Evolutionary conservation across 2,329 filamentous ascomycete genomes (phyloP).

Genomic region (Emericellopsis atlantica): DNA sequence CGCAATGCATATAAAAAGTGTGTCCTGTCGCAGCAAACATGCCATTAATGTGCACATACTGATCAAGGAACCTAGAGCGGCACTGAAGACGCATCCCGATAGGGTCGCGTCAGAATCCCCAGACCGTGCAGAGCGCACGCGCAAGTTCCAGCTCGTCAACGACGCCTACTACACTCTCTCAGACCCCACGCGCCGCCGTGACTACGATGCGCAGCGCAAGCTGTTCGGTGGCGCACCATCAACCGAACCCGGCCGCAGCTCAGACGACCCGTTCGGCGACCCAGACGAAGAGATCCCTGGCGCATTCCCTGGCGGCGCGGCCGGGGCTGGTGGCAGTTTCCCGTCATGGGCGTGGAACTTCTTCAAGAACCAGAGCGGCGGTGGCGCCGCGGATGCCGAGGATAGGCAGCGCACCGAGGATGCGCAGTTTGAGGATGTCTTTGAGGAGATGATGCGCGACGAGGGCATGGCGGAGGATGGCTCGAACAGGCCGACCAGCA

Average conservation of each 20-base stretch:
- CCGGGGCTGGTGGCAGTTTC: conserved; percentile 23
- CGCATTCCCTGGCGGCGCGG: conserved; percentile 26
- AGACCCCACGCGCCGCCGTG: conserved; percentile 60
- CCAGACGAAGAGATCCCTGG: conserved; percentile 27
- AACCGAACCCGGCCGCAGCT: conserved; percentile 3
- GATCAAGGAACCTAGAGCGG: conserved; percentile 43
- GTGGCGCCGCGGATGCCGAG: conserved; percentile 12
- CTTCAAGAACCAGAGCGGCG: conserved; percentile 23
- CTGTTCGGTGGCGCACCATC: conserved; percentile 10
- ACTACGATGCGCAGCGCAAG: conserved; percentile 63
- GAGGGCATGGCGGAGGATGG: conserved; percentile 68
- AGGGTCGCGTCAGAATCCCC: conserved; percentile 75
- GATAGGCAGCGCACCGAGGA: conserved; percentile 45
- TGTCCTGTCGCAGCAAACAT: conserved; percentile 1
- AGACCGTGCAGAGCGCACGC: conserved; percentile 69
- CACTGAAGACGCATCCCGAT: conserved; percentile 87
- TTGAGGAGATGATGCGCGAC: conserved; percentile 84
- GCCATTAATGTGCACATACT: background rate
- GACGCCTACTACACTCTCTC: conserved; percentile 90
- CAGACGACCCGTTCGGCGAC: conserved; percentile 32
- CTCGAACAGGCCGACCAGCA: conserved; percentile 46
- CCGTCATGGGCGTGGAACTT: conserved; percentile 72
- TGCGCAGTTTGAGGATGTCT: conserved; percentile 76
- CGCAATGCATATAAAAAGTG: conserved; percentile 91
- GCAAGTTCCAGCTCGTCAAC: conserved; percentile 83